Evolutionary conservation across 352 stramenopile species (phyloP).

Genomic region (Phytophthora agathidicida): DNA sequence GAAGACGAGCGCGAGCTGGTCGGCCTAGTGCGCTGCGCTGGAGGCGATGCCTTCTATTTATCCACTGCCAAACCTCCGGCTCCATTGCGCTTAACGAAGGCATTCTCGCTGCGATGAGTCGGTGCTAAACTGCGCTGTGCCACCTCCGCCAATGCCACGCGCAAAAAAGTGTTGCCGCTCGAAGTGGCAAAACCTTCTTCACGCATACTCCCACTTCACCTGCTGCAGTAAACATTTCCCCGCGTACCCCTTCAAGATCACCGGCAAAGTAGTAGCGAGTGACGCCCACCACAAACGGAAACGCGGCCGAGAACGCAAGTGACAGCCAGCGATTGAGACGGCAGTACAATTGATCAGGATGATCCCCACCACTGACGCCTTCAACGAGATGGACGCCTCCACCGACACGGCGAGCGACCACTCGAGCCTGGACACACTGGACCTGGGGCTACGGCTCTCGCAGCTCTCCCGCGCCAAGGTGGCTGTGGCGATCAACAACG

Average conservation of each 20-base stretch:
- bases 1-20: not conserved
- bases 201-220: conserved; percentile 8
- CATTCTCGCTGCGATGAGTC: too few species aligned
- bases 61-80: too few species aligned
- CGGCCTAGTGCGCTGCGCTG: not conserved
- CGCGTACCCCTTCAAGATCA: conserved; percentile 23
- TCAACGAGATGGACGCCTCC: conserved; percentile 16
- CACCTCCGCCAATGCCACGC: not conserved
- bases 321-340: conserved; percentile 2
- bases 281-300: conserved; percentile 9
- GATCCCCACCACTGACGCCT: not conserved
- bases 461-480: conserved; percentile 37
- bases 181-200: conserved; percentile 18
- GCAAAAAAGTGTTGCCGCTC: conserved; percentile 15
- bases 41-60: not conserved
- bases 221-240: conserved; percentile 22
- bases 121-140: not conserved
- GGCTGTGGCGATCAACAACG: conserved; percentile 63
- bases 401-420: conserved; percentile 26
- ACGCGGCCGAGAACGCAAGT: not conserved
- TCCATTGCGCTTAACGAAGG: too few species aligned
- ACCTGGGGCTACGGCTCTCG: conserved; percentile 24
- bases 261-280: conserved; percentile 7
- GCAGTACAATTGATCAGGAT: conserved; percentile 9
- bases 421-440: conserved; percentile 26